Base-by-base conservation (phyloP, 352 stramenopile species). In the Phytophthora pini region DNA sequence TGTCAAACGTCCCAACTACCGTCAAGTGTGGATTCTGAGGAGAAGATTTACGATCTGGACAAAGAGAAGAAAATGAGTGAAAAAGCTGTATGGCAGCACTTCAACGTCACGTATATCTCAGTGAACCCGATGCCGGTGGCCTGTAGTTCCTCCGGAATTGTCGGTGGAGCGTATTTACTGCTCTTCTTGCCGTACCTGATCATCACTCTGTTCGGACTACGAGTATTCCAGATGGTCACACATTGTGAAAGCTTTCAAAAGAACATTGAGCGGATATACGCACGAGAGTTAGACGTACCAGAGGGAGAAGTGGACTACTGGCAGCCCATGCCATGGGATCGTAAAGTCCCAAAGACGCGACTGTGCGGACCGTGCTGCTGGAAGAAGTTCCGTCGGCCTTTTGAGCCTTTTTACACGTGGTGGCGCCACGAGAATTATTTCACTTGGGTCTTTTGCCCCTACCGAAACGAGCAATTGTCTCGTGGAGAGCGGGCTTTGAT, bases 391-490 rank as follows among this genome's bases (percentile, higher is more conserved):
- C 80, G 82, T 4, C 65, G 69, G 0, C 78, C 82, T 9, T 82
- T 79, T 44, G 82, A 91, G 61, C 82, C 82, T 9, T 89, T 91
- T 51, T 88, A 88, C 62, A 89, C 80, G 27, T 91, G 82, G 82
- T 91, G 82, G 82, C 78, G 82, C 3, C 82, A 91, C 48, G 82
- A 91, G 31, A 91, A 91, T 57, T 91, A 91, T 53, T 91, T 89
- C 48, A 91, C 82, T 34, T 91, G 82, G 80, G 74, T 91, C 64
- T 86, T 88, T 59, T 88, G 65, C 32, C 82, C 82, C 1, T 92
- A 89, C 57, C 68, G 82, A 8, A 92, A 92, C 57, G 80, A 92
- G 65, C 70, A 68, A 10, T 53, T 89, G 1, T 81, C 80, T 10
- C 69, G 75, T 10, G 68, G 82, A 5, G 82, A 92, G 61, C 79